Conservation (phyloP, 1,284 basidiomycete genomes). For the Pulveroboletus ridleyi region DNA sequence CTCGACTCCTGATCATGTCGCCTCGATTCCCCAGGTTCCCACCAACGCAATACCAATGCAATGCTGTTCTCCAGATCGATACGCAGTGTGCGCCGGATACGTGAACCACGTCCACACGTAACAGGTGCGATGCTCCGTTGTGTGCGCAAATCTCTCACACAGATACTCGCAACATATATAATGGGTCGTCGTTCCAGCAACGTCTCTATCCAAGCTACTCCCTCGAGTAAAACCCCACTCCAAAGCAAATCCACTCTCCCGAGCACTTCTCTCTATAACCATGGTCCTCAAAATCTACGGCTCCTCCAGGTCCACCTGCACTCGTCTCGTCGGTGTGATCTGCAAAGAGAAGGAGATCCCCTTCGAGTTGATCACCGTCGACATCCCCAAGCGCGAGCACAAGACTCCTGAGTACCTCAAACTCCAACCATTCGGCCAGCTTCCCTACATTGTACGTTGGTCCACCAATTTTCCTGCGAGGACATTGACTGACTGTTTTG, state of each 20-base stretch:
- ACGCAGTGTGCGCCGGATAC: too few species aligned
- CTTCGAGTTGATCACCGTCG: constrained; percentile 51
- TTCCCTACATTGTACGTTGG: constrained; percentile 62
- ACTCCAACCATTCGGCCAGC: constrained; percentile 71
- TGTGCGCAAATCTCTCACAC: too few species aligned
- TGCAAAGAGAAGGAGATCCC: constrained; percentile 58
- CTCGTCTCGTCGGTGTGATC: constrained; percentile 50
- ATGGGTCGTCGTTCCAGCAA: too few species aligned
- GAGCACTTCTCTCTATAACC: not conserved
- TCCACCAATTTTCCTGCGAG: rapidly evolving
- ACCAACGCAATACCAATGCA: too few species aligned
- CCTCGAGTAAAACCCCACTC: too few species aligned
- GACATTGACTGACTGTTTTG: constrained; percentile 1
- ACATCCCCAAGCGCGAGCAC: constrained; percentile 52
- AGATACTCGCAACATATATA: too few species aligned
- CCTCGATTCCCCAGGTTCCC: too few species aligned
- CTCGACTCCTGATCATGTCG: too few species aligned
- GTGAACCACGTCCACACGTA: too few species aligned
- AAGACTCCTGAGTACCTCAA: constrained; percentile 50
- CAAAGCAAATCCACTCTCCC: not conserved
- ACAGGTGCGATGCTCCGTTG: too few species aligned
- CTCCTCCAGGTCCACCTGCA: constrained; percentile 53
- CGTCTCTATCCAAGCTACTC: too few species aligned
- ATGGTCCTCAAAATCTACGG: constrained; percentile 66
- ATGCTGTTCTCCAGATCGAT: too few species aligned